Conservation (phyloP, 345 rosid species). For the Toxicodendron radicans region DNA sequence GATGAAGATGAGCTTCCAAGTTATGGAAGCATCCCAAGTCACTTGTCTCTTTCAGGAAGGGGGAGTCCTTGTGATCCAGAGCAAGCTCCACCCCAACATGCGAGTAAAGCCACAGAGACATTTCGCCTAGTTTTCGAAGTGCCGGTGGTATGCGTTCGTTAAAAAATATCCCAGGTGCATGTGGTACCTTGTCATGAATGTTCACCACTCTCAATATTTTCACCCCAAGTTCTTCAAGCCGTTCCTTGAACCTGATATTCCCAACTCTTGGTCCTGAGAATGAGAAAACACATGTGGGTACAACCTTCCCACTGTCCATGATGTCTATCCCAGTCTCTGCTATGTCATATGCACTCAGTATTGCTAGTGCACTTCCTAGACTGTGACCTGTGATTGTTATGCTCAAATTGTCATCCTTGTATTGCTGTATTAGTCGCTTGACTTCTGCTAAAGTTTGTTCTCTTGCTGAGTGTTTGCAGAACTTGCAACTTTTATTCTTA, state of each 20-base stretch:
- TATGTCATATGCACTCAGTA: constrained; percentile 29
- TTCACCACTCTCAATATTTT: constrained; percentile 30
- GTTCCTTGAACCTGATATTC: constrained; percentile 24
- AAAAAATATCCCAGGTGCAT: constrained; percentile 26
- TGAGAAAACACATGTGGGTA: constrained; percentile 23
- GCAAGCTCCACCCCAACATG: constrained; percentile 30
- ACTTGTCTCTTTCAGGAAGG: constrained; percentile 25
- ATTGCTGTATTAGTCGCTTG: not conserved
- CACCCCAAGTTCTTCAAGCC: constrained; percentile 23
- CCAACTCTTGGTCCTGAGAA: constrained; percentile 34
- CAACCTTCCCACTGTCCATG: constrained; percentile 6
- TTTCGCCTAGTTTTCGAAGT: constrained; percentile 2
- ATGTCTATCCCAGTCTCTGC: constrained; percentile 22
- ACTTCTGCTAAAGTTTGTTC: constrained; percentile 27
- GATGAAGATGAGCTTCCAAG: constrained; percentile 31
- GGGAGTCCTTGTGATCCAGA: constrained; percentile 24
- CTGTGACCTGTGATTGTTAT: constrained; percentile 35
- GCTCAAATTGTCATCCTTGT: constrained; percentile 26
- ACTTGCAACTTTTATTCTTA: constrained; percentile 8
- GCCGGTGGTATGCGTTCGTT: constrained; percentile 15
- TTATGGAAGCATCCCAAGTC: constrained; percentile 25
- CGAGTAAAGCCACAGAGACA: constrained; percentile 24
- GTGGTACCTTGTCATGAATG: constrained; percentile 27
- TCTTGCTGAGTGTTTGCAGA: constrained; percentile 18
- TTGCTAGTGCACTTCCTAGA: constrained; percentile 29